phyloP scores from a whole-genome alignment of 1,139 yeast species.

The Ogataea hybrid region DNA sequence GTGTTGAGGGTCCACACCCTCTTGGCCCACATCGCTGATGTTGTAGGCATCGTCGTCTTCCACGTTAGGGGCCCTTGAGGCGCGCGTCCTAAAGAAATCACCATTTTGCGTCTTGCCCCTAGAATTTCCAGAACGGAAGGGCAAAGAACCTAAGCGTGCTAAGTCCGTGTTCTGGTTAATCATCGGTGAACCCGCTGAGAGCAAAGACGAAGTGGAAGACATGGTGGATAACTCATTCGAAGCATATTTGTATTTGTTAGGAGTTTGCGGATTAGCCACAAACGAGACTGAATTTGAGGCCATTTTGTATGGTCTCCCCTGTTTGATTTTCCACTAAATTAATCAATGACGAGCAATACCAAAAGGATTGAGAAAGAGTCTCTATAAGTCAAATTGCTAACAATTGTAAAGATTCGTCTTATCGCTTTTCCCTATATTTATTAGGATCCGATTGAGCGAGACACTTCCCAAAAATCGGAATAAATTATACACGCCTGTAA shows the following conservation, averaged over 20 bases:
- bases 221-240: constrained; percentile 18
- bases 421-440: constrained; percentile 4
- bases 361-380: too few relatives aligned
- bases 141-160: constrained; percentile 4
- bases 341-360: too few relatives aligned
- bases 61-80: not conserved
- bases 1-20: not conserved
- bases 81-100: not conserved
- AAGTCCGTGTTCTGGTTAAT: constrained; percentile 9
- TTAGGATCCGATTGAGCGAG: constrained; percentile 5
- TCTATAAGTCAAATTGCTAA: too few relatives aligned
- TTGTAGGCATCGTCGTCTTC: constrained; percentile 1
- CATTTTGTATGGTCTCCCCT: not conserved
- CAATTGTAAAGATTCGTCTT: constrained; percentile 1
- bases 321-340: too few relatives aligned
- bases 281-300: constrained; percentile 13
- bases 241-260: constrained; percentile 14
- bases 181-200: constrained; percentile 10
- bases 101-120: not conserved
- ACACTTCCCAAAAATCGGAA: constrained; percentile 4
- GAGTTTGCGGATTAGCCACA: constrained; percentile 15
- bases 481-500: not conserved
- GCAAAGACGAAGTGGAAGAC: constrained; percentile 17
- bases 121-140: constrained; percentile 3
- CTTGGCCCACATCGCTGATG: not conserved